Evolutionary conservation across 2,329 filamentous ascomycete genomes (phyloP), one percentile per base, ranked within the genome.

Genomic region (Chaetomium sp.): DNA sequence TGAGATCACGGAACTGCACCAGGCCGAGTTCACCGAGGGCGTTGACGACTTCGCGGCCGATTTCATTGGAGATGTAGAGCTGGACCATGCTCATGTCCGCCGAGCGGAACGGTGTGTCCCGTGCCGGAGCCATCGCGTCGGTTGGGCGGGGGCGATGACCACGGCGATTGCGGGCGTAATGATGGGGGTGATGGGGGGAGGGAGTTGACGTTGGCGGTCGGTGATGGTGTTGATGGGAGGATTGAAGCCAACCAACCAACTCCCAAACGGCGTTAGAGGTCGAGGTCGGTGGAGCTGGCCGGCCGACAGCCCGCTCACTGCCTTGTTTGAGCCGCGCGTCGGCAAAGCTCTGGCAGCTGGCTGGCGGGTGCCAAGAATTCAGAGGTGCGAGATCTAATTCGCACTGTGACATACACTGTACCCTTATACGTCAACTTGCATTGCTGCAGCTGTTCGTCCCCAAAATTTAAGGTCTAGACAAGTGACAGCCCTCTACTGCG

Each of bases 71-170:
- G 68, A 99, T 95, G 76, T 97, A 99, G 69, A 99, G 87, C 85
- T 99, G 94, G 69, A 95, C 95, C 87, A 99, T 87, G 81, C 91
- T 96, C 94, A 99, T 99, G 75, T 96, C 89, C 89, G 91, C 89
- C 72, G 94, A 99, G 82, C 95, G 92, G 86, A 99, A 97, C 79
- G 96, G 89, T 74, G 91, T 96, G 77, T 97, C 91, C 77, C 89
- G 76, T 71, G 77, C 75, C 64, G 80, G 77, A 73, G 82, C 82
- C 84, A 87, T 87, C 61, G 59, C 59, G 52, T 42, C 54, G 44
- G 52, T 56, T 43, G 40, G 53, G 49, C 43, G 42, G 34, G 45
- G 46, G 55, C 56, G 54, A 55, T 59, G 52, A 45, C 54, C 48
- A 34, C 46, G 57, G 44, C 45, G 49, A 51, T 52, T 47, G 36